Evolutionary conservation across 1,284 basidiomycete species (phyloP), one percentile per base, ranked within the genome.

Genomic region (Phaffia rhodozyma): DNA sequence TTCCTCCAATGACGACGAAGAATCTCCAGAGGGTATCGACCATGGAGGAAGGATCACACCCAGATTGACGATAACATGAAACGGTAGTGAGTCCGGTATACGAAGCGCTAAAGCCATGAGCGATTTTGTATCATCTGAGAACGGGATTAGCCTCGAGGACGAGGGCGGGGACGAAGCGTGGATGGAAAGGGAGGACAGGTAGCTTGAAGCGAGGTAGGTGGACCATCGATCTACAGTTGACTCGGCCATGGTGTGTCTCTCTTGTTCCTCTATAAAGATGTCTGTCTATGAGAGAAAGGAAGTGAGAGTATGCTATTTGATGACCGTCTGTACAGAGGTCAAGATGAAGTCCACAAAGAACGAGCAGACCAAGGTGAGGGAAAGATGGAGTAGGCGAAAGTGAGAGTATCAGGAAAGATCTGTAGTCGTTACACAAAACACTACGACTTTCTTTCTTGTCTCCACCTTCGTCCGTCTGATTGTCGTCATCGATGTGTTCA

Each of bases 101-200:
- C 58, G 5, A 51, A 51, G 13, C 13, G 38, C 38, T 16, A 43
- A 11, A 43, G 38, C 5, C 38, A 43, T 16, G 38, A 43, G 38
- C 5, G 38, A 43, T 43, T 43, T 43, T 11, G 38, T 43, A 2
- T 43, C 38, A 16, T 43, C 38, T 11, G 58, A 59, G 7, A 29
- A n/a, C 20, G 58, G 48, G 47, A 51, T 48, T n/a, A 59, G 47
- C n/a, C 48, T 50, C 4, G 58, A 51, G 20, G 58, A 59, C 7
- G 57, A 49, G 29, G 57, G 43, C 29, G 23, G 57, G 43, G 51
- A 49, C 32, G 58, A 34, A 0, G 58, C 25, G 30, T 48, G 47
- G 20, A 48, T 32, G 57, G 43, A 48, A n/a, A 59, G 47, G 29
- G 58, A 59, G 23, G 58, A 47, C 27, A 59, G 29, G 29, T 59